phyloP scores from a whole-genome alignment of 345 rosid species.

The Euclidium syriacum region DNA sequence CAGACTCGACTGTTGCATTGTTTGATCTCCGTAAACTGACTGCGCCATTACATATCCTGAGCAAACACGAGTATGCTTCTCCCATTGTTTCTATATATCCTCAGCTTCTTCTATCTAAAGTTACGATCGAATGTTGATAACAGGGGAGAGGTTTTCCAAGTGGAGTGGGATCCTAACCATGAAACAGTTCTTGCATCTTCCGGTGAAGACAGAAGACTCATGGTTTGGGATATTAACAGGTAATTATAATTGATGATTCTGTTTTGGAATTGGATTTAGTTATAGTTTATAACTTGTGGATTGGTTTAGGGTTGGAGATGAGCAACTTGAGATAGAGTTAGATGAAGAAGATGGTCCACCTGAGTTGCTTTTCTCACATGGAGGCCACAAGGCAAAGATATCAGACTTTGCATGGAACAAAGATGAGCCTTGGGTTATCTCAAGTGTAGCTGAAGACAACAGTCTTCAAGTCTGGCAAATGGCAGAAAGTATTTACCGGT shows the following conservation, averaged over 20 bases:
- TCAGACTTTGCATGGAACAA: conserved; percentile 86
- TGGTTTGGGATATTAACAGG: conserved; percentile 96
- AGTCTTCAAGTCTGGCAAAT: conserved; percentile 73
- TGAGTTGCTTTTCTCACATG: conserved; percentile 78
- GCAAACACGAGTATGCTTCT: conserved; percentile 61
- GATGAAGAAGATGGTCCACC: conserved; percentile 86
- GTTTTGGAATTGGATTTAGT: background rate
- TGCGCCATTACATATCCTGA: conserved; percentile 60
- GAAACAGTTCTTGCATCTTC: conserved; percentile 91
- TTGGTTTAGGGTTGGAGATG: conserved; percentile 64
- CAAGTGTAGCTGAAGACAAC: conserved; percentile 81
- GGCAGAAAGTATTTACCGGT: conserved; percentile 67
- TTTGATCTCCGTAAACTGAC: conserved; percentile 77
- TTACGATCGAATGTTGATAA: background rate
- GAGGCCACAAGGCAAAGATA: conserved; percentile 79
- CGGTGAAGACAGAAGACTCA: conserved; percentile 85
- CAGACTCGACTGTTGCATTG: conserved; percentile 73
- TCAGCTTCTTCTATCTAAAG: background rate
- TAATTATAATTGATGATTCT: conserved; percentile 13
- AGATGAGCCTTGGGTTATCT: conserved; percentile 63
- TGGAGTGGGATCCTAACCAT: conserved; percentile 97
- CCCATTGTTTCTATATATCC: background rate
- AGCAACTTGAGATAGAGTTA: conserved; percentile 64
- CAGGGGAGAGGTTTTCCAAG: conserved; percentile 95
- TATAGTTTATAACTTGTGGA: conserved; percentile 10